Conservation (phyloP, 805 yeast genomes). For the Wickerhamomyces hampshirensis region DNA sequence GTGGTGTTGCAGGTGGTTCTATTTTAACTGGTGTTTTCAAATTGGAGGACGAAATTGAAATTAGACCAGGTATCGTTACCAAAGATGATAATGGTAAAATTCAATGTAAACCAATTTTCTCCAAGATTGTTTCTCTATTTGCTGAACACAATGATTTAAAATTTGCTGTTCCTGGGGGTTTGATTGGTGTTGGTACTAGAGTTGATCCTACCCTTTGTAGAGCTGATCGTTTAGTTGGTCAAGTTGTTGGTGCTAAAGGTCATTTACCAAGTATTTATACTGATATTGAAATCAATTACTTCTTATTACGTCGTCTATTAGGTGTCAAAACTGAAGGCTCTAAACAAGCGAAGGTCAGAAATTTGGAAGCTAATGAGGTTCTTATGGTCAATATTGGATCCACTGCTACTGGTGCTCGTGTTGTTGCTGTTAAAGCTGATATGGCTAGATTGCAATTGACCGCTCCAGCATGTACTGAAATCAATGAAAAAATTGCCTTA, state of each 20-base stretch:
- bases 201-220: slow-evolving; percentile 98
- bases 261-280: slow-evolving; percentile 94
- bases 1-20: slow-evolving; percentile 99
- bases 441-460: slow-evolving; percentile 97
- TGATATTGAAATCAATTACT: slow-evolving; percentile 95
- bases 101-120: slow-evolving; percentile 93
- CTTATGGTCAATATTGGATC: slow-evolving; percentile 99
- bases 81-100: slow-evolving; percentile 84
- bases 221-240: slow-evolving; percentile 99
- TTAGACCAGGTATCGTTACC: slow-evolving; percentile 98
- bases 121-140: slow-evolving; percentile 87
- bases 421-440: slow-evolving; percentile 96
- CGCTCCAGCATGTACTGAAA: slow-evolving; percentile 98
- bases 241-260: slow-evolving; percentile 97
- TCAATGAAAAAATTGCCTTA: slow-evolving; percentile 96
- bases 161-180: slow-evolving; percentile 99
- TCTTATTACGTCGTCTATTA: slow-evolving; percentile 89
- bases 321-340: slow-evolving; percentile 99
- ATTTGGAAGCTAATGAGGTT: slow-evolving; percentile 90
- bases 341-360: slow-evolving; percentile 94
- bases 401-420: slow-evolving; percentile 99
- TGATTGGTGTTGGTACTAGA: slow-evolving; percentile 98
- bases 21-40: slow-evolving; percentile 95
- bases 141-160: slow-evolving; percentile 98
- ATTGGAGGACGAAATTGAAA: slow-evolving; percentile 97